Evolutionary conservation across 352 stramenopile species (phyloP).

Genomic region (Salisapilia sapeloensis): DNA sequence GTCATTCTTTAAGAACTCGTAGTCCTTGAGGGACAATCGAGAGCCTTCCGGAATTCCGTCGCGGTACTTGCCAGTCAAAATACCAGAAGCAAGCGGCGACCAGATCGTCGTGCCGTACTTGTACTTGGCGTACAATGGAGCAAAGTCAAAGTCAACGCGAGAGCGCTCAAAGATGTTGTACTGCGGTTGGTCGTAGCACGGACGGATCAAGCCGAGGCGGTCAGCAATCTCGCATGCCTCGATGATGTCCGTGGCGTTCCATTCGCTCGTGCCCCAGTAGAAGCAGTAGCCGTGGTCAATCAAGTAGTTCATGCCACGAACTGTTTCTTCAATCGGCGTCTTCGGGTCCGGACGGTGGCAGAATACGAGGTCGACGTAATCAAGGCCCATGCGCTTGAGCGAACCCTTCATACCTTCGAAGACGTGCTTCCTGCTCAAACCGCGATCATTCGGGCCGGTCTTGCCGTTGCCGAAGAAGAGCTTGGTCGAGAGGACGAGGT

Average conservation of each 20-base stretch:
- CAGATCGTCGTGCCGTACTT: slow-evolving; percentile 60
- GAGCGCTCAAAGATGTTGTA: slow-evolving; percentile 64
- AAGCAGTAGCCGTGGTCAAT: slow-evolving; percentile 42
- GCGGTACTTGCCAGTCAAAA: slow-evolving; percentile 73
- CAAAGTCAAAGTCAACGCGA: slow-evolving; percentile 51
- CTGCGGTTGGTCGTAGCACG: slow-evolving; percentile 38
- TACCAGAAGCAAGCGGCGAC: slow-evolving; percentile 42
- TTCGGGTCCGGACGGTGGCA: slow-evolving; percentile 39
- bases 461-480: slow-evolving; percentile 30
- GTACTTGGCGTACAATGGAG: slow-evolving; percentile 56
- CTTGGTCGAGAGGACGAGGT: slow-evolving; percentile 54
- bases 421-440: slow-evolving; percentile 35
- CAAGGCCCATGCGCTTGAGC: slow-evolving; percentile 28
- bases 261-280: slow-evolving; percentile 66
- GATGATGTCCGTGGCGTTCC: slow-evolving; percentile 47
- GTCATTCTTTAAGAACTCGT: slow-evolving; percentile 34
- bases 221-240: slow-evolving; percentile 38
- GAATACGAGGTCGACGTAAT: slow-evolving; percentile 56
- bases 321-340: slow-evolving; percentile 53
- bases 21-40: slow-evolving; percentile 25
- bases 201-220: slow-evolving; percentile 14
- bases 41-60: slow-evolving; percentile 58
- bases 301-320: slow-evolving; percentile 56
- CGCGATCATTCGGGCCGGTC: slow-evolving; percentile 13
- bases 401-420: slow-evolving; percentile 39